Conservation (phyloP, 176 grass and related monocot genomes). For the Saccharum spontaneum region DNA sequence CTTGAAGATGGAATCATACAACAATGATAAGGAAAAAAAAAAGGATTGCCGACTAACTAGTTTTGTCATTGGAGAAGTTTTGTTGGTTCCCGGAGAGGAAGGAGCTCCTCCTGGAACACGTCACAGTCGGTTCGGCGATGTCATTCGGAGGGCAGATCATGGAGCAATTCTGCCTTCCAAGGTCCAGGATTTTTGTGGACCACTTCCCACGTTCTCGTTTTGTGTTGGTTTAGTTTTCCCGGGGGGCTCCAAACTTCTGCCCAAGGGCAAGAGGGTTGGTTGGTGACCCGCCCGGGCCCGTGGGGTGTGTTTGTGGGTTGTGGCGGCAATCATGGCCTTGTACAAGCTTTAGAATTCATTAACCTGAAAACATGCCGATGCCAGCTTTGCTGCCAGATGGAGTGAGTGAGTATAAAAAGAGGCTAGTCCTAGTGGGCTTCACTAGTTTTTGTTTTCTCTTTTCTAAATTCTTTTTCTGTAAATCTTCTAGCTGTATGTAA, state of each 20-base stretch:
- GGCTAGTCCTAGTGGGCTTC: constrained; percentile 10
- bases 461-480: constrained; percentile 36
- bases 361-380: constrained; percentile 20
- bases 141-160: constrained; percentile 46
- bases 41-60: constrained; percentile 21
- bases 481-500: constrained; percentile 45
- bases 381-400: constrained; percentile 53
- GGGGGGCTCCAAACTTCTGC: constrained; percentile 35
- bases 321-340: constrained; percentile 49
- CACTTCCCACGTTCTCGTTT: constrained; percentile 32
- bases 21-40: not conserved
- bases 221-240: constrained; percentile 36
- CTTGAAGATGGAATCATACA: constrained; percentile 22
- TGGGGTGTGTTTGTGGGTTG: constrained; percentile 52
- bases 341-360: constrained; percentile 36
- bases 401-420: constrained; percentile 28
- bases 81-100: constrained; percentile 37
- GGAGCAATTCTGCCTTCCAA: constrained; percentile 63
- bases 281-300: constrained; percentile 37
- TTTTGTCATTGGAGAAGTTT: constrained; percentile 42
- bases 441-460: constrained; percentile 10
- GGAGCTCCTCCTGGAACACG: constrained; percentile 36
- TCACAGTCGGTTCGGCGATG: constrained; percentile 20
- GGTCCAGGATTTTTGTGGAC: constrained; percentile 58
- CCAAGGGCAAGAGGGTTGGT: constrained; percentile 35